phyloP scores from a whole-genome alignment of 2,329 filamentous ascomycete genomes.

The Alternaria consortialis region DNA sequence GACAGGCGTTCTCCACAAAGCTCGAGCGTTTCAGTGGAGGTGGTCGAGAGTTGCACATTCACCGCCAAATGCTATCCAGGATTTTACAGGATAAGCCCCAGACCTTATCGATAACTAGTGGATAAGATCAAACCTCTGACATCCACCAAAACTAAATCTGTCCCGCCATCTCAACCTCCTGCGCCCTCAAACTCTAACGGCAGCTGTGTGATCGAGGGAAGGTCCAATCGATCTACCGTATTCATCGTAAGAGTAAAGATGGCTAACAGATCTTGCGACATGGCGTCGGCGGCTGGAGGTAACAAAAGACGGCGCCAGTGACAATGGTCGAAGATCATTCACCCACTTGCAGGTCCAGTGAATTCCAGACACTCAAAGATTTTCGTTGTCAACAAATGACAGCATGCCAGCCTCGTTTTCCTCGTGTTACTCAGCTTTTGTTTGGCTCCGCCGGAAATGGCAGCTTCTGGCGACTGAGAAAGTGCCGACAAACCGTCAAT shows the following conservation, averaged over 20 bases:
- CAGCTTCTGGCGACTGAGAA: not conserved
- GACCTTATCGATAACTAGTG: conserved; percentile 21
- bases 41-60: conserved; percentile 22
- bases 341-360: conserved; percentile 19
- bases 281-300: conserved; percentile 16
- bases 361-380: conserved; percentile 30
- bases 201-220: conserved; percentile 13
- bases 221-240: conserved; percentile 14
- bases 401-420: conserved; percentile 33
- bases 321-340: conserved; percentile 12
- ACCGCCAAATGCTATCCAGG: conserved; percentile 24
- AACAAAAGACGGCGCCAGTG: conserved; percentile 16
- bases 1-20: conserved; percentile 26
- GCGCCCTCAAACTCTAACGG: conserved; percentile 18
- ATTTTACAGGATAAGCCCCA: not conserved
- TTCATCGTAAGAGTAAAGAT: conserved; percentile 3
- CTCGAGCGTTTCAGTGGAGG: conserved; percentile 23
- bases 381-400: conserved; percentile 27
- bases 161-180: conserved; percentile 18
- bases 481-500: conserved; percentile 11
- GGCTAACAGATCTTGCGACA: conserved; percentile 26
- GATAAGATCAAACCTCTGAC: not conserved
- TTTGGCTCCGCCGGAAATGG: conserved; percentile 3
- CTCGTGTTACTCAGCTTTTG: conserved; percentile 25
- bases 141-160: conserved; percentile 8